Conservation (phyloP, 352 stramenopile species). For the Blastocystis sp. region DNA sequence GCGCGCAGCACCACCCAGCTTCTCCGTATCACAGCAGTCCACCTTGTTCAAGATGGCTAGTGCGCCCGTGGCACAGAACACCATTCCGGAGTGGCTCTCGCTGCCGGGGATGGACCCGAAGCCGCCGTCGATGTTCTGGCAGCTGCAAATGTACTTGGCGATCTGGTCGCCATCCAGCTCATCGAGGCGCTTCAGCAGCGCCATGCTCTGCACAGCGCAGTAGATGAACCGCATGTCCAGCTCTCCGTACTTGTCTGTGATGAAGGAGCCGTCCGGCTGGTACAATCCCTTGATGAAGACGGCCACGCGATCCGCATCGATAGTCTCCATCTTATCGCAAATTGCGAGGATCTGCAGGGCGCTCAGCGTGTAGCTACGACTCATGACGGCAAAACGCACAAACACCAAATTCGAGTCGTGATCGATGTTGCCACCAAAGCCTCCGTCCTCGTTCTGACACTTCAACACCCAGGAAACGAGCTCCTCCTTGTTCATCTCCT, state of each 20-base stretch:
- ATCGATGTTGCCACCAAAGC: slow-evolving; percentile 90
- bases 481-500: slow-evolving; percentile 79
- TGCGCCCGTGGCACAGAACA: slow-evolving; percentile 93
- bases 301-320: slow-evolving; percentile 74
- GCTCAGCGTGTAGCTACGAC: slow-evolving; percentile 81
- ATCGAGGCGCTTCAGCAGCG: slow-evolving; percentile 84
- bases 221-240: slow-evolving; percentile 98
- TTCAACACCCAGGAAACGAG: slow-evolving; percentile 90
- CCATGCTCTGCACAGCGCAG: slow-evolving; percentile 89
- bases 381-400: neutral
- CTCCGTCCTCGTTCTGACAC: slow-evolving; percentile 84
- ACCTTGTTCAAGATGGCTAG: slow-evolving; percentile 82
- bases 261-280: slow-evolving; percentile 87
- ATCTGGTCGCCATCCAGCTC: slow-evolving; percentile 83
- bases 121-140: slow-evolving; percentile 91
- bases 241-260: slow-evolving; percentile 91
- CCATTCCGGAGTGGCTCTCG: slow-evolving; percentile 93
- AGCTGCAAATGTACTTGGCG: slow-evolving; percentile 87
- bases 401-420: slow-evolving; percentile 96
- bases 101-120: slow-evolving; percentile 82
- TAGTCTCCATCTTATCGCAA: slow-evolving; percentile 79
- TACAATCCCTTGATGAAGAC: slow-evolving; percentile 58
- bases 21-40: slow-evolving; percentile 73
- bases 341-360: slow-evolving; percentile 94
- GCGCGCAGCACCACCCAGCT: slow-evolving; percentile 58